phyloP scores from a whole-genome alignment of 1,139 yeast species.

The Martiniozyma asiatica region DNA sequence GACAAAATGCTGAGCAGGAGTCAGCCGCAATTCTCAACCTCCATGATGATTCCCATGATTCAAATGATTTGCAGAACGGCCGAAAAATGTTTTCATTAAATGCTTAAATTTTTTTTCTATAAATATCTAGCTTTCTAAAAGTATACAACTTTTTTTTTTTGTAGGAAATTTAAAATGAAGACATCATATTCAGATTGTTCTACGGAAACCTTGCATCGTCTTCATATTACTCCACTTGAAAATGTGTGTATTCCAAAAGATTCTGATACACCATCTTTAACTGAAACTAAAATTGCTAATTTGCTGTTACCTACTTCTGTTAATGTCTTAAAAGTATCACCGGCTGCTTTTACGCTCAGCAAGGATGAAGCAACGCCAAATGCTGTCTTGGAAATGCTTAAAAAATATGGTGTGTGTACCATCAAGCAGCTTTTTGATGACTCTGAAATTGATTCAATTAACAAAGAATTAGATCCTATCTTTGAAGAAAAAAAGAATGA shows the following conservation, averaged over 20 bases:
- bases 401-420: slow-evolving; percentile 8
- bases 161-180: too few species aligned
- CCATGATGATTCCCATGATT: too few species aligned
- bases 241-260: neutral
- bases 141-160: too few species aligned
- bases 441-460: slow-evolving; percentile 6
- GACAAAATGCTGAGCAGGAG: too few species aligned
- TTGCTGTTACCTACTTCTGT: slow-evolving; percentile 1
- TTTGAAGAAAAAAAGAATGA: slow-evolving; percentile 8
- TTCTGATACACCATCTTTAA: slow-evolving; percentile 6
- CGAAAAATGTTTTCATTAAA: too few species aligned
- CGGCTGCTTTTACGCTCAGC: slow-evolving; percentile 4
- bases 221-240: too few species aligned
- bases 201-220: too few species aligned
- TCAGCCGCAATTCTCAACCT: too few species aligned
- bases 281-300: slow-evolving; percentile 4
- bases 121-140: too few species aligned
- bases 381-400: slow-evolving; percentile 3
- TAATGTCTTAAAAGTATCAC: slow-evolving; percentile 1
- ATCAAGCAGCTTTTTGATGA: slow-evolving; percentile 4
- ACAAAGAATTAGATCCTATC: slow-evolving; percentile 8
- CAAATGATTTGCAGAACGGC: too few species aligned
- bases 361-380: slow-evolving; percentile 9
- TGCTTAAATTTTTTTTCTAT: too few species aligned
- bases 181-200: too few species aligned